These are phyloP conservation scores for Polytolypa hystricis DNA, from an alignment of 2,329 filamentous ascomycete species.

Conservation along the genomic window DNA sequence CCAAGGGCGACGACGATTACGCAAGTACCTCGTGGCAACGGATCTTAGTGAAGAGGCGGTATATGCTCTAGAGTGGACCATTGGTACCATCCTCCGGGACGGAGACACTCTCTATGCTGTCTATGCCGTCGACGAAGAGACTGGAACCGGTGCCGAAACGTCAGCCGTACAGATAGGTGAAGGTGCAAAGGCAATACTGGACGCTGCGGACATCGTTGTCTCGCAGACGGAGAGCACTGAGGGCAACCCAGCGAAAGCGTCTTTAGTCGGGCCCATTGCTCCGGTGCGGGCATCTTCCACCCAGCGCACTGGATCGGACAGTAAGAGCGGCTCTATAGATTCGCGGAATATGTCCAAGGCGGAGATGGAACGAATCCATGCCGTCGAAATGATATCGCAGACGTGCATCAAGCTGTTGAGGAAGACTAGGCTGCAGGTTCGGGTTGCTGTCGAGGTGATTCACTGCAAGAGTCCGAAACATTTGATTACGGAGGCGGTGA, in stretches of 20 bases:
- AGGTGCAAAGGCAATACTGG: constrained; percentile 62
- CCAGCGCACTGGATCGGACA: constrained; percentile 26
- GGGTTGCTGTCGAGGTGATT: constrained; percentile 88
- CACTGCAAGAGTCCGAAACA: constrained; percentile 98
- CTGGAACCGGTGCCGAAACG: constrained; percentile 31
- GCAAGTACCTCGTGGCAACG: constrained; percentile 91
- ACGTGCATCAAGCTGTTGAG: constrained; percentile 74
- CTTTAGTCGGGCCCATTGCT: constrained; percentile 4
- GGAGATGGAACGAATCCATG: constrained; percentile 69
- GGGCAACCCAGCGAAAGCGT: constrained; percentile 22
- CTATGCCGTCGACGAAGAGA: constrained; percentile 85
- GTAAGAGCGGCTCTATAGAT: constrained; percentile 35
- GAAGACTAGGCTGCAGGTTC: constrained; percentile 85
- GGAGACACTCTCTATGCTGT: constrained; percentile 90
- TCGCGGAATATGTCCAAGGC: constrained; percentile 45
- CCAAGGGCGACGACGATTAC: constrained; percentile 63
- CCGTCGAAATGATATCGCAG: constrained; percentile 73
- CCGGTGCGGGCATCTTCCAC: constrained; percentile 14
- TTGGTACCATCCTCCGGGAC: constrained; percentile 86
- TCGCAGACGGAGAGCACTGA: constrained; percentile 45
- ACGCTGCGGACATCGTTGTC: constrained; percentile 60
- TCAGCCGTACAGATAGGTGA: constrained; percentile 51
- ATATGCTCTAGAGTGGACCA: constrained; percentile 93
- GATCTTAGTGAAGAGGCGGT: constrained; percentile 90
- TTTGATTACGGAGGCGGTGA: constrained; percentile 79